Percentiles rank a stretch among this genome's conserved stretches.
Evolutionary conservation across 176 grass and related monocot genomes (phyloP).

Genomic region (Juncus inflexus): DNA sequence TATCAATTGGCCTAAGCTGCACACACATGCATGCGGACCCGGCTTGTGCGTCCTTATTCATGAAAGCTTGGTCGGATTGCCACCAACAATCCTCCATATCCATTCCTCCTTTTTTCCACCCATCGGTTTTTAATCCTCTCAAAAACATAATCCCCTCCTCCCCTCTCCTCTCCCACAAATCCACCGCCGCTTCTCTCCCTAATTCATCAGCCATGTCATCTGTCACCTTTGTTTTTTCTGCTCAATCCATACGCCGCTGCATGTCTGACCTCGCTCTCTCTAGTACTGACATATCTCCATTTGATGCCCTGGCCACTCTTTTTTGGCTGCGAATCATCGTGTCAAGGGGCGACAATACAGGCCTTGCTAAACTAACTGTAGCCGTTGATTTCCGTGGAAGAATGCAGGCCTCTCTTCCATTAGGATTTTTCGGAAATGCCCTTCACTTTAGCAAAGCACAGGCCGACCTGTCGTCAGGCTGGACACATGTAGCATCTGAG

Average conservation of each 20-base stretch:
- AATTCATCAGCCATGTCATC: slow-evolving; percentile 34
- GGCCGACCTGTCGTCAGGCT: slow-evolving; percentile 46
- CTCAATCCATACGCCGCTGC: slow-evolving; percentile 32
- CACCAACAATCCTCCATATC: slow-evolving; percentile 47
- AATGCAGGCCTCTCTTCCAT: slow-evolving; percentile 69
- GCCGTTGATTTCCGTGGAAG: slow-evolving; percentile 65
- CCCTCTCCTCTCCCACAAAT: slow-evolving; percentile 47
- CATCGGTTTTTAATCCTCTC: slow-evolving; percentile 34
- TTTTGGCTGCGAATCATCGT: slow-evolving; percentile 54
- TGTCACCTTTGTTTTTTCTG: slow-evolving; percentile 67
- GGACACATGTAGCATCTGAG: slow-evolving; percentile 33
- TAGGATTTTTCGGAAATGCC: slow-evolving; percentile 60
- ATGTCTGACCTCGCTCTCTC: slow-evolving; percentile 30
- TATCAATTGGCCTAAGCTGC: slow-evolving; percentile 66
- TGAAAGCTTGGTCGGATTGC: slow-evolving; percentile 59
- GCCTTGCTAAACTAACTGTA: slow-evolving; percentile 45
- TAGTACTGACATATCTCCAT: slow-evolving; percentile 34
- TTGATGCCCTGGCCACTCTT: slow-evolving; percentile 57
- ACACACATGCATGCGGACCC: slow-evolving; percentile 75
- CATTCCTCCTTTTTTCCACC: slow-evolving; percentile 62
- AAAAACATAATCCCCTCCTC: slow-evolving; percentile 9
- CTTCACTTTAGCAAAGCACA: slow-evolving; percentile 48
- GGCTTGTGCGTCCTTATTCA: slow-evolving; percentile 47
- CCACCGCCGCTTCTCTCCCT: neutral
- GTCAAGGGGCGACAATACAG: neutral